Evolutionary conservation across 306 rosid species (phyloP), one percentile per base, ranked within the genome.

Genomic region (Cicer chorassanicum): DNA sequence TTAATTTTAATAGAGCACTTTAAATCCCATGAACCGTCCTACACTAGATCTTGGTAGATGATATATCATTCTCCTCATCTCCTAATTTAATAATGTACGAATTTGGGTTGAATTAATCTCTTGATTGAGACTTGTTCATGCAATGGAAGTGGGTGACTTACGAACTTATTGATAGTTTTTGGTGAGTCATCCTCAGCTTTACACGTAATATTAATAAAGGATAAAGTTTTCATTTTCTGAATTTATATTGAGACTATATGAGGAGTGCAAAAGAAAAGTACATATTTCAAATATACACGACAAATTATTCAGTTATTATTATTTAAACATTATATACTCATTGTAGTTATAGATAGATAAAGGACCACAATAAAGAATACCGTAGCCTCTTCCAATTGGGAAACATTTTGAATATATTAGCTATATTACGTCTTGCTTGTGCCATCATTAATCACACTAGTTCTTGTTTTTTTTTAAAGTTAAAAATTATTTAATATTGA

Each of bases 111-210:
- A 57, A 34, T 60, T 16, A 29, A 29, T 29, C 4, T 29, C 3
- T 29, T 29, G 64, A 29, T 24, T 24, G 64, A 76, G 64, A 76
- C 44, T 9, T 4, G 9, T 53, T 24, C 78, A 62, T 65, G 78
- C 69, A 78, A 16, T 50, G 46, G 60, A 65, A 44, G 39, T 54
- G 16, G 34, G 16, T 15, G 42, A 6, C 42, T 71, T 67, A 71
- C 42, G 16, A 70, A 70, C 59, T 42, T 70, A 78, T 72, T 71
- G 53, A 79, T 78, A 67, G 24, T 24, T 78, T 69, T 50, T 7
- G 70, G 36, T 63, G 65, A 78, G 3, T 55, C 61, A 76, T 55
- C 9, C 5, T 9, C 4, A 1, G 4, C 43, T 72, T 24, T 57
- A 44, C 71, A 36, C 19, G 43, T 60, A 29, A 29, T 3, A n/a